Percentiles rank a stretch among this genome's conserved stretches.
These are phyloP conservation scores for Aspergillus biplanus DNA, from an alignment of 495 filamentous ascomycete genomes.

Conservation along the genomic window DNA sequence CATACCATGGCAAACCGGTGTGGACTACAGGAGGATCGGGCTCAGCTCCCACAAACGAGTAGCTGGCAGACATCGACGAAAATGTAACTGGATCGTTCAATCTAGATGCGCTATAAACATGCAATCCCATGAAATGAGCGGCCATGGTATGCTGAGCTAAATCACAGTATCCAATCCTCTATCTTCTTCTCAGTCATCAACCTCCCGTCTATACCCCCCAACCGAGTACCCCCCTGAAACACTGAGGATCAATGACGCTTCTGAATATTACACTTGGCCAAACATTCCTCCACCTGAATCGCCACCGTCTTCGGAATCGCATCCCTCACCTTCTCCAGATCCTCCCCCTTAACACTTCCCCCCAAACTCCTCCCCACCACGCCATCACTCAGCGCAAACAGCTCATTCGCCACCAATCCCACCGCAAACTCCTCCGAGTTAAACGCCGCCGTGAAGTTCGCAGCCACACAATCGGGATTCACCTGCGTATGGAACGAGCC, in stretches of 20 bases:
- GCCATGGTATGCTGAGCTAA: no score
- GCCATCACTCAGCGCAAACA: conserved; percentile 27
- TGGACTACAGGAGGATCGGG: no score
- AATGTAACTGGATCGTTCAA: no score
- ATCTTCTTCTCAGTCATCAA: no score
- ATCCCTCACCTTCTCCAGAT: conserved; percentile 30
- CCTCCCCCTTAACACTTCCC: conserved; percentile 30
- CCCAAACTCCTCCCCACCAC: conserved; percentile 29
- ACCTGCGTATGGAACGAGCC: conserved; percentile 54
- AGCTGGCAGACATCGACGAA: no score
- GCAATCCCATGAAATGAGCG: no score
- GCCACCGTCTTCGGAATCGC: conserved; percentile 24
- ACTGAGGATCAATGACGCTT: conserved; percentile 19
- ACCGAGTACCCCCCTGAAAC: no score
- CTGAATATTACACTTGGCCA: conserved; percentile 30
- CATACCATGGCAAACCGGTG: no score
- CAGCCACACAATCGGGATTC: conserved; percentile 46
- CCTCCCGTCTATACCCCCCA: no score
- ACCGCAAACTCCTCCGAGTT: conserved; percentile 30
- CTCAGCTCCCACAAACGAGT: no score
- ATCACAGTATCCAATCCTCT: no score
- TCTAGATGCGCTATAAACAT: no score
- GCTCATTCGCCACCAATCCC: conserved; percentile 25
- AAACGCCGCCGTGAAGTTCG: conserved; percentile 35
- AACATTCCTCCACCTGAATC: conserved; percentile 33